Base-by-base conservation (phyloP, 2,329 filamentous ascomycete genomes). In the Arthrobotrys entomopaga region DNA sequence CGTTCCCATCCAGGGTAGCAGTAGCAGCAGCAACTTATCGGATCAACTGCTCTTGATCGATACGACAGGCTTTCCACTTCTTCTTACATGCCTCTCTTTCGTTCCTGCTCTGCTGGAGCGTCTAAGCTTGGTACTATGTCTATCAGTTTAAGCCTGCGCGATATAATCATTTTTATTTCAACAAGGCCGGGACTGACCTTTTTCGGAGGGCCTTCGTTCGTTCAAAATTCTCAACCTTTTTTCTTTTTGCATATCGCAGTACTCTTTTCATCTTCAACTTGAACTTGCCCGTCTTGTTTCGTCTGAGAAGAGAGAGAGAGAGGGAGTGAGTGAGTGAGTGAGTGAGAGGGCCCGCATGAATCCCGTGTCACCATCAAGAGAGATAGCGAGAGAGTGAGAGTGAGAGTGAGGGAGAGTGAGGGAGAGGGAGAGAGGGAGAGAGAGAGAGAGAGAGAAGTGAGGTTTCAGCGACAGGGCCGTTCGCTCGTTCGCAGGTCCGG, bases 1-100 rank as follows among this genome's bases (percentile, higher is more conserved):
- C 50, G 48, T 16, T 19, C 48, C 16, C 20, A n/a, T 20, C 20
- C 48, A 13, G 20, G 15, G 42, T 19, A 26, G 5, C 29, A 24
- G n/a, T 22, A 65, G 48, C 29, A 34, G n/a, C n/a, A 65, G 54
- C 60, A 65, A 56, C 61, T 48, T 34, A 3, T 59, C 42, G 43
- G 56, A 11, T 57, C 22, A 22, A 16, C 34, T 22, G 19, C 16
- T 46, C 16, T 11, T 10, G 34, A 10, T 34, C 40, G 13, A 53
- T 53, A 26, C 24, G 50, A 53, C 13, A 53, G 22, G 42, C 11
- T 46, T n/a, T n/a, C n/a, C n/a, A n/a, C 42, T 13, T 46, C 42
- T 19, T 10, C 42, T 19, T 46, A 7, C 42, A 29, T 2, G 16
- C 10, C 54, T n/a, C 42, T 24, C n/a, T 16, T 10, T 15, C 20